Evolutionary conservation across 148 eudicot genomes (phyloP).

Genomic region (Spergularia marina): DNA sequence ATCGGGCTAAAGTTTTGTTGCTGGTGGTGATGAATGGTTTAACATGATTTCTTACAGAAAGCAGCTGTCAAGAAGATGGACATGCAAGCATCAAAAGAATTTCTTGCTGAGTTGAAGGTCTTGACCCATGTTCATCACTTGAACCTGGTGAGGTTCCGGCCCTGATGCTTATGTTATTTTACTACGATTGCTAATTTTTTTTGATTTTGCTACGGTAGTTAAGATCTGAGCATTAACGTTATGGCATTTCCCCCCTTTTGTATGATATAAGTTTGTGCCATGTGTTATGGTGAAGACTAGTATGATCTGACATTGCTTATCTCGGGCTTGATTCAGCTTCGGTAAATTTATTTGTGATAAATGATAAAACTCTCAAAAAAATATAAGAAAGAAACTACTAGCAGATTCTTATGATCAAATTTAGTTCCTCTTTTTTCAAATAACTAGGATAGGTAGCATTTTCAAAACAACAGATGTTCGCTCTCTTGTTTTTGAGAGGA

Average conservation of each 20-base stretch:
- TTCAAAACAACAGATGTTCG: no score
- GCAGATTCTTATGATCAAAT: no score
- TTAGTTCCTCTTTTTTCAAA: no score
- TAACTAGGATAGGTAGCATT: no score
- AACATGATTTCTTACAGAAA: slow-evolving; percentile 24
- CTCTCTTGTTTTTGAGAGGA: no score
- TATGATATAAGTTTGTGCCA: neutral
- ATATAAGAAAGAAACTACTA: no score
- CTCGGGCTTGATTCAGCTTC: neutral
- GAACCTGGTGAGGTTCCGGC: slow-evolving; percentile 35
- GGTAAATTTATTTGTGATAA: neutral
- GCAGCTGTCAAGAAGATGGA: slow-evolving; percentile 56
- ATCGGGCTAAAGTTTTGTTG: neutral
- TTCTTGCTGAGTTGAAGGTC: slow-evolving; percentile 46
- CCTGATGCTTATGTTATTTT: slow-evolving; percentile 3
- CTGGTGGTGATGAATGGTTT: neutral
- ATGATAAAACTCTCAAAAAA: no score
- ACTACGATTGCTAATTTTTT: neutral
- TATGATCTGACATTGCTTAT: neutral
- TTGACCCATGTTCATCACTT: slow-evolving; percentile 52
- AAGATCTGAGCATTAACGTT: neutral
- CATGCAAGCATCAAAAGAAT: slow-evolving; percentile 47
- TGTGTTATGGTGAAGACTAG: neutral
- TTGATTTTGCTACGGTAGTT: neutral
- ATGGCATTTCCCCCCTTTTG: neutral